Evolutionary conservation across 176 grass and related monocot genomes (phyloP), one percentile per base, ranked within the genome.

Genomic region (Oryza australiensis): DNA sequence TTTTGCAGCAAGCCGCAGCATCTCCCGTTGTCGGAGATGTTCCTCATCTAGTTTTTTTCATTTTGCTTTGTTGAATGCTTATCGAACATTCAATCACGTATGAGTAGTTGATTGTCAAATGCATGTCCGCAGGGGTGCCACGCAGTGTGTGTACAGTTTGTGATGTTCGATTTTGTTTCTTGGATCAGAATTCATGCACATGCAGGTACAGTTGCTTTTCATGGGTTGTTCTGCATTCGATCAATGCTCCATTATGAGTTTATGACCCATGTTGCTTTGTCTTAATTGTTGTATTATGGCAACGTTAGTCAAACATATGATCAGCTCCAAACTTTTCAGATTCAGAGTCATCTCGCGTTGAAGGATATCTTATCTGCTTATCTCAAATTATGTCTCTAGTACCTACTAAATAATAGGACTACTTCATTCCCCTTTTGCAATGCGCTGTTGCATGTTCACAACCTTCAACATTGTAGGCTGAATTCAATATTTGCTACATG

Each of bases 381-480:
- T 77, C 18, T 76, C 29, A 38, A 49, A 81, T 20, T 33, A 12
- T 41, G 38, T 24, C 9, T 3, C 38, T 20, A 7, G 4, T 53
- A 70, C 28, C 75, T 80, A 18, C 64, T 71, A 82, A 55, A 37
- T 10, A 2, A 40, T 72, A 34, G 0, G 35, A 46, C 26, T 5
- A n/a, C 55, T 77, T 75, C 57, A 29, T 66, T 43, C 76, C 66
- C 45, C 73, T 77, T 81, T 1, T 2, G 60, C 62, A 67, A 35
- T 72, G 72, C 46, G 15, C 18, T 82, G 15, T 77, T 64, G 30
- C 24, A 57, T 46, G 68, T 57, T 34, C 23, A 23, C 48, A 66
- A n/a, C 51, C 45, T n/a, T n/a, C 65, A 35, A 65, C 12, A 16
- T 20, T 70, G 65, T 37, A n/a, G 2, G 77, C 16, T 85, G 57